A percentile compares a stretch with the other conserved stretches of the same genome.
Conservation (phyloP, 2,329 filamentous ascomycete species). For the Trichoderma koningiopsis region DNA sequence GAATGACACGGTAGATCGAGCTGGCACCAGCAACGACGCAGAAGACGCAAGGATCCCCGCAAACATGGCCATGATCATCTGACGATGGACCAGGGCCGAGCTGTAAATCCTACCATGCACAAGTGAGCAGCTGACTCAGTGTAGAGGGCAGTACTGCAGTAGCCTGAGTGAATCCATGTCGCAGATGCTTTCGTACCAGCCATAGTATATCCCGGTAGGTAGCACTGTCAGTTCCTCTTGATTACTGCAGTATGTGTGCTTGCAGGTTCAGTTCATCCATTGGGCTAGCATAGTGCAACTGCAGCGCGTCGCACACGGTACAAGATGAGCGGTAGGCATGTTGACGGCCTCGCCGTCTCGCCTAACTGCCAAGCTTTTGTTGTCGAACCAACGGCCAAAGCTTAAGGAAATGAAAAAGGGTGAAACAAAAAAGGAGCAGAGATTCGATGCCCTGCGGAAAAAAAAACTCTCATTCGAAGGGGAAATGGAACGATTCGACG, state of each 20-base stretch:
- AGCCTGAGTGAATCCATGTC: conserved; percentile 13
- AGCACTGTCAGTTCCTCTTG: background rate
- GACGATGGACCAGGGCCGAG: conserved; percentile 20
- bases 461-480: background rate
- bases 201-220: background rate
- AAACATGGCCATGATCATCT: conserved; percentile 19
- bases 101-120: conserved; percentile 22
- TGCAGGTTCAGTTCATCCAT: conserved; percentile 4
- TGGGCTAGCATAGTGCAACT: conserved; percentile 10
- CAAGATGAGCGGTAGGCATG: conserved; percentile 2
- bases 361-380: conserved; percentile 7
- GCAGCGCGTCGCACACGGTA: background rate
- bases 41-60: conserved; percentile 23
- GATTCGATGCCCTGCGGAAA: background rate
- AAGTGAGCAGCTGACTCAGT: conserved; percentile 18
- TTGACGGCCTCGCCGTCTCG: conserved; percentile 7
- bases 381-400: background rate
- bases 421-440: background rate
- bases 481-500: conserved; percentile 13
- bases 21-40: background rate
- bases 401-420: background rate
- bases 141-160: conserved; percentile 8
- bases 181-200: background rate
- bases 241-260: background rate
- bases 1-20: background rate